phyloP scores from a whole-genome alignment of 805 yeast genomes.

The Teunomyces barrocoloradensis region DNA sequence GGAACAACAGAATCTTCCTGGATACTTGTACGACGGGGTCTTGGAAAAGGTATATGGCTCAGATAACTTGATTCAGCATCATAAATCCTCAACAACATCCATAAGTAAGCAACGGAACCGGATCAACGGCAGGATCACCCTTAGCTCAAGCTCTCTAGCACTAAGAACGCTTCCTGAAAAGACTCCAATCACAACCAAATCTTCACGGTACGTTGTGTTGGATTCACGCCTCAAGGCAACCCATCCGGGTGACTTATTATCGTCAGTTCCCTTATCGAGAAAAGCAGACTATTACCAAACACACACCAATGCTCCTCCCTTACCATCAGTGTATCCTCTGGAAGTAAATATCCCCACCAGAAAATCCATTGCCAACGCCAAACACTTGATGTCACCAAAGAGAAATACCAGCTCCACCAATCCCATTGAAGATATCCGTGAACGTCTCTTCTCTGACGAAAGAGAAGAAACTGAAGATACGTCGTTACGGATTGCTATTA shows the following conservation, averaged over 20 bases:
- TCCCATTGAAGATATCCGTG: conserved; percentile 18
- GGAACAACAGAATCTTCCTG: conserved; percentile 40
- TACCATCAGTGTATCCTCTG: conserved; percentile 5
- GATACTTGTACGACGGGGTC: conserved; percentile 59
- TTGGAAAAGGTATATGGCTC: conserved; percentile 36
- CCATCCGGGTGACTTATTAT: conserved; percentile 83
- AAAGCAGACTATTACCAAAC: conserved; percentile 26
- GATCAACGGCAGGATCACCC: background rate
- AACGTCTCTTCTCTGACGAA: conserved; percentile 49
- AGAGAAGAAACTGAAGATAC: conserved; percentile 70
- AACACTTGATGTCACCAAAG: conserved; percentile 1
- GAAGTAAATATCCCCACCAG: conserved; percentile 4
- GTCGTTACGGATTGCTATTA: conserved; percentile 58
- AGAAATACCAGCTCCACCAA: background rate
- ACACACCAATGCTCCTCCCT: conserved; percentile 8
- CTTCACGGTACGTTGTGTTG: conserved; percentile 43
- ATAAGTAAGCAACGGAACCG: background rate
- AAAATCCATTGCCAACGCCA: background rate
- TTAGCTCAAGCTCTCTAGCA: background rate
- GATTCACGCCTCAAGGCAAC: conserved; percentile 52
- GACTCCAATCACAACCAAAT: background rate
- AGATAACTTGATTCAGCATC: background rate
- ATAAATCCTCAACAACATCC: background rate
- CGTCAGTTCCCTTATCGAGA: conserved; percentile 72
- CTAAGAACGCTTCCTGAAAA: background rate